These are phyloP conservation scores for Tuber indicum DNA, from an alignment of 495 filamentous ascomycete genomes.

Conservation along the genomic window DNA sequence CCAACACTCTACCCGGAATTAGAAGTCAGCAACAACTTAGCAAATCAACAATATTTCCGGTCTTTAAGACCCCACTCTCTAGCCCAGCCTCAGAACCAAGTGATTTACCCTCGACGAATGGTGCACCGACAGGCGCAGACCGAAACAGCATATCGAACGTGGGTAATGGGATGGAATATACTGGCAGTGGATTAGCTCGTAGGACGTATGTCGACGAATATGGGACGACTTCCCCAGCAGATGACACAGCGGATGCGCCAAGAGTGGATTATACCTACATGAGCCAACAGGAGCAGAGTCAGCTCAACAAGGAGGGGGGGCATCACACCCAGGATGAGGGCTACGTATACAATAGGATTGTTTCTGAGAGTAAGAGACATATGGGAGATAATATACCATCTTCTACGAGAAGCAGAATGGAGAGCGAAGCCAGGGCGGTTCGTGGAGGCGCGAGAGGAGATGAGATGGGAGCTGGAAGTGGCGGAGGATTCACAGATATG, in stretches of 20 bases:
- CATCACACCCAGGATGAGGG: slow-evolving; percentile 20
- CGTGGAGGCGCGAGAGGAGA: slow-evolving; percentile 12
- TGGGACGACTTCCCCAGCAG: slow-evolving; percentile 17
- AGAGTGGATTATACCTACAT: slow-evolving; percentile 28
- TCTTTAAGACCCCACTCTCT: neutral
- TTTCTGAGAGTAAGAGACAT: slow-evolving; percentile 23
- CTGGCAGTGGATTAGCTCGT: slow-evolving; percentile 8
- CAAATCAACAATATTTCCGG: neutral
- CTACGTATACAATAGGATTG: slow-evolving; percentile 27
- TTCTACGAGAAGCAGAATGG: slow-evolving; percentile 27
- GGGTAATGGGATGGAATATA: slow-evolving; percentile 30
- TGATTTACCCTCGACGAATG: slow-evolving; percentile 18
- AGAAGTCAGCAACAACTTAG: neutral
- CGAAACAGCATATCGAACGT: slow-evolving; percentile 27
- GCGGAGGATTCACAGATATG: slow-evolving; percentile 22
- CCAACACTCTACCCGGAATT: neutral
- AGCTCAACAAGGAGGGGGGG: slow-evolving; percentile 8
- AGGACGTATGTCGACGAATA: slow-evolving; percentile 24
- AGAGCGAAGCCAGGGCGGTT: slow-evolving; percentile 12
- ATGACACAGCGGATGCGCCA: slow-evolving; percentile 15
- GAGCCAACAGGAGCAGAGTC: slow-evolving; percentile 21
- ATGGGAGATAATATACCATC: slow-evolving; percentile 21
- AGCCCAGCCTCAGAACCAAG: neutral
- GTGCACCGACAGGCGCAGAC: slow-evolving; percentile 10
- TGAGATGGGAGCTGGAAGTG: slow-evolving; percentile 11